Evolutionary conservation across 352 stramenopile species (phyloP), one percentile per base, ranked within the genome.

Genomic region (Phytophthora aleatoria): DNA sequence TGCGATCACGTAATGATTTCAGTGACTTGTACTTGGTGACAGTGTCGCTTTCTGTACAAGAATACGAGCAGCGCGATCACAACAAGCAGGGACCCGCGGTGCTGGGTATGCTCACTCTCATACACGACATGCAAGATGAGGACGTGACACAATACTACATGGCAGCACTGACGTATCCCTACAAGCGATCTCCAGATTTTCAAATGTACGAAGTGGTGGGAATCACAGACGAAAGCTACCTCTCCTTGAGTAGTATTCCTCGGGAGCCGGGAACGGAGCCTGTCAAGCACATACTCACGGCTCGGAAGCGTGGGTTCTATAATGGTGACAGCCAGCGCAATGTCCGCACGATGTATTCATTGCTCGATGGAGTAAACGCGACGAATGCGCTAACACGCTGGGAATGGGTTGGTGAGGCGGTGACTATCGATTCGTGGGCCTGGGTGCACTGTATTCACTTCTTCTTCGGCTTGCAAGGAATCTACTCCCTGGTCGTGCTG

Each of bases 381-480:
- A 66, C 11, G 9, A 42, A 26, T 15, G 67, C 62, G 1, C 1
- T 69, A 11, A 57, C 53, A 16, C 51, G 53, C 3, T 72, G 50
- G 31, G 43, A 72, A 36, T 72, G 56, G 42, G 16, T 59, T 3
- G 48, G 57, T 24, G 63, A 69, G 27, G 54, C 68, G 0, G 38
- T 72, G 1, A 61, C 53, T 5, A 20, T 51, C 2, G 63, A 76
- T 44, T 75, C 74, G 0, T 79, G 67, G 74, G 74, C 50, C 15
- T 82, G 74, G 71, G 59, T 77, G 10, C 74, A 79, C 31, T 57
- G 48, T n/a, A 27, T 82, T 5, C 67, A 82, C 16, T 51, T 79
- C 7, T 60, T 82, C 36, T 69, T 82, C 13, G 64, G 45, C 0
- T 2, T 76, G n/a, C 53, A 77, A n/a, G 30, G 71, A 42, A 41